phyloP scores from a whole-genome alignment of 305 asterid species.

The Fraxinus sp. region DNA sequence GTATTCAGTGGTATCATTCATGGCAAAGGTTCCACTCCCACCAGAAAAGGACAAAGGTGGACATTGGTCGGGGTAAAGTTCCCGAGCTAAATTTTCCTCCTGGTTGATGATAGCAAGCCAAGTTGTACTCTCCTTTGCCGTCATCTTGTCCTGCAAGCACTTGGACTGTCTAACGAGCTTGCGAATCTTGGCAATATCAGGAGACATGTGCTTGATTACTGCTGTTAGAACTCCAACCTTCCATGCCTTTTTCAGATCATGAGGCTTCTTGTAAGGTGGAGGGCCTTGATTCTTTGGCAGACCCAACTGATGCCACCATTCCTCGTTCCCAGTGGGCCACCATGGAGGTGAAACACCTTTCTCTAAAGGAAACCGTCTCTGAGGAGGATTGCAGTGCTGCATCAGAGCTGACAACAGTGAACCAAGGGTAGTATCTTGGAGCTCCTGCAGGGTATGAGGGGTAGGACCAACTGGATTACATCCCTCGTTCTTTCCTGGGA shows the following conservation, averaged over 20 bases:
- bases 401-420: slow-evolving; percentile 65
- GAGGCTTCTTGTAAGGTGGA: slow-evolving; percentile 77
- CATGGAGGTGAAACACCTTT: slow-evolving; percentile 69
- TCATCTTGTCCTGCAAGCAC: slow-evolving; percentile 78
- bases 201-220: slow-evolving; percentile 68
- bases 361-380: slow-evolving; percentile 66
- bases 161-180: slow-evolving; percentile 71
- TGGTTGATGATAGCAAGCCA: slow-evolving; percentile 69
- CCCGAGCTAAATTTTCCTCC: slow-evolving; percentile 62
- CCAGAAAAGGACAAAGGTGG: slow-evolving; percentile 50
- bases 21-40: slow-evolving; percentile 45
- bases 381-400: slow-evolving; percentile 80
- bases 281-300: slow-evolving; percentile 55
- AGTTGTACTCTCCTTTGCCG: slow-evolving; percentile 74
- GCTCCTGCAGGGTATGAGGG: slow-evolving; percentile 73
- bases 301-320: slow-evolving; percentile 72
- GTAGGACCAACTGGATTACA: slow-evolving; percentile 47
- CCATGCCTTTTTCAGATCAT: slow-evolving; percentile 67
- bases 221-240: slow-evolving; percentile 72
- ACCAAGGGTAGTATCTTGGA: slow-evolving; percentile 76
- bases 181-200: slow-evolving; percentile 65
- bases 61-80: slow-evolving; percentile 63
- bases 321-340: slow-evolving; percentile 80
- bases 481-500: slow-evolving; percentile 46
- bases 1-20: slow-evolving; percentile 61